A percentile compares a stretch with the other conserved stretches of the same genome.
Conservation (phyloP, 2,329 filamentous ascomycete genomes). For the Penicillium sp. region DNA sequence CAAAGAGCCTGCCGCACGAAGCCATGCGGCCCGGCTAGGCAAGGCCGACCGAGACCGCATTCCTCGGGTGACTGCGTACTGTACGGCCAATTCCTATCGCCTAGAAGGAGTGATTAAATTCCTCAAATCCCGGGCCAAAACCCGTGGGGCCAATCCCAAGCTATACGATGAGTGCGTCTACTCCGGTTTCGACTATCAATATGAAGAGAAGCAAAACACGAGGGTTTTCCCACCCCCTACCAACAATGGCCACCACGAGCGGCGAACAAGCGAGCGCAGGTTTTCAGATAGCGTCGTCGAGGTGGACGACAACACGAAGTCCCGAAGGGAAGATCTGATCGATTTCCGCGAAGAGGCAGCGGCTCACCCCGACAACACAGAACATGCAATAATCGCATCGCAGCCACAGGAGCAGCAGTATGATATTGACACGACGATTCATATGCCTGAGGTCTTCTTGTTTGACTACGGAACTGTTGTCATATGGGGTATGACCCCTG, state of each 20-base stretch:
- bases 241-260: conserved; percentile 34
- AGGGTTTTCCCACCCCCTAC: conserved; percentile 25
- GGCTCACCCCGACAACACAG: conserved; percentile 24
- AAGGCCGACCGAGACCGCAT: conserved; percentile 88
- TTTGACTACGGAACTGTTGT: conserved; percentile 98
- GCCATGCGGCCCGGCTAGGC: conserved; percentile 87
- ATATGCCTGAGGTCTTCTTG: conserved; percentile 91
- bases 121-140: conserved; percentile 78
- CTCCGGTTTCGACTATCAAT: conserved; percentile 81
- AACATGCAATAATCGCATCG: conserved; percentile 26
- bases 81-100: conserved; percentile 87
- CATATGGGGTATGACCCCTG: conserved; percentile 95
- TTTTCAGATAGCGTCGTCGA: conserved; percentile 69
- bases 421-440: conserved; percentile 83
- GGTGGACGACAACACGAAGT: conserved; percentile 58
- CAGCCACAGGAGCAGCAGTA: conserved; percentile 44
- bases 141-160: conserved; percentile 79
- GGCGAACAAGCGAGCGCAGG: conserved; percentile 59
- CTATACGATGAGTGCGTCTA: conserved; percentile 98
- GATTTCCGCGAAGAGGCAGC: conserved; percentile 54
- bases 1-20: conserved; percentile 88
- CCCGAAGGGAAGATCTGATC: conserved; percentile 62
- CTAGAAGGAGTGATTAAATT: conserved; percentile 88
- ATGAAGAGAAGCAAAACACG: conserved; percentile 43
- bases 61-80: conserved; percentile 93